Evolutionary conservation across 2,329 filamentous ascomycete species (phyloP), one percentile per base, ranked within the genome.

Genomic region (Botrytis aclada): DNA sequence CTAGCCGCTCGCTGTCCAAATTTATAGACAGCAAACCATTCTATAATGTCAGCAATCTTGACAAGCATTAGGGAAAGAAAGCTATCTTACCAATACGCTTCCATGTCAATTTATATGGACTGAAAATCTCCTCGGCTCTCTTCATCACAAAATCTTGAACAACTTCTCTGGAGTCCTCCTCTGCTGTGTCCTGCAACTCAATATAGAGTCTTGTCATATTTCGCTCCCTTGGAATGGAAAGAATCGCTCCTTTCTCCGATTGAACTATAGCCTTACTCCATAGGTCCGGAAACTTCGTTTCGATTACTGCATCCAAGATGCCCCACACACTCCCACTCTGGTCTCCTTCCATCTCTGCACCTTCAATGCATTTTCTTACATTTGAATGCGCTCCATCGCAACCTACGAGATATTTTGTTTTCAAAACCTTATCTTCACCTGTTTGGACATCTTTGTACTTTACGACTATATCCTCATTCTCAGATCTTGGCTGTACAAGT

Each of bases 21-120:
- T 29, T 83, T 82, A 73, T 89, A 89, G 3, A 86, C 85, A 4
- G 85, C 88, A 84, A 88, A 90, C 88, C 88, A 90, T 76, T 80
- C 92, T 88, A 82, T 93, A 18, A 90, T 89, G 73, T 93, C 90
- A 76, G 43, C 1, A 41, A 70, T 16, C 70, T n/a, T 41, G n/a
- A 29, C 37, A n/a, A 32, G 29, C 37, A 0, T 14, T 16, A 6
- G 83, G 7, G 81, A 76, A 72, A 47, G 81, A 76, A 72, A 47
- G 89, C 84, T 80, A 93, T 93, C 61, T 89, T 88, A 63, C 90
- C 91, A 83, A 93, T 93, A 90, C 91, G 93, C 81, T 90, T 84
- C 88, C 88, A 90, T 65, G 86, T 83, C 61, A 90, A 82, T 70
- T 81, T 82, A 78, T 87, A 90, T 2, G 88, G 88, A 8, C 84